Base-by-base conservation (phyloP, 768 basidiomycete species). In the Ramaria rubella region DNA sequence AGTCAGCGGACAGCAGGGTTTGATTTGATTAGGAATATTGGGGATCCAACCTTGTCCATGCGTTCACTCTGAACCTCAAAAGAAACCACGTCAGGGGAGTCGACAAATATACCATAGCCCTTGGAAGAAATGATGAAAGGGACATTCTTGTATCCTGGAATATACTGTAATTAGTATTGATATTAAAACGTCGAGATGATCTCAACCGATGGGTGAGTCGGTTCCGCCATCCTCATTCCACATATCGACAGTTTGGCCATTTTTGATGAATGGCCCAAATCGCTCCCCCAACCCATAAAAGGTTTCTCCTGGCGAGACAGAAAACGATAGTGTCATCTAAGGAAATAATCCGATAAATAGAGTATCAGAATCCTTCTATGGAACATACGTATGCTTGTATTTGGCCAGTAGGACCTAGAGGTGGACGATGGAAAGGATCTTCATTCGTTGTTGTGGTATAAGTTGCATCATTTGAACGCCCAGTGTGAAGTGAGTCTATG, bases 191-290 rank as follows among this genome's bases (percentile, higher is more conserved):
- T 23, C 52, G 26, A 42, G n/a, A 36, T 15, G 23, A 46, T 43
- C 43, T 21, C 3, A 2, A 51, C 49, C 52, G 26, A 42, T 42
- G 9, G 52, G 70, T 3, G 70, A 71, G 1, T 71, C 71, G 0
- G 85, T 89, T 30, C 87, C 86, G 23, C 86, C 86, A 62, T 88
- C 86, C 66, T 81, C 79, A 61, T 87, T 86, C 87, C 86, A 88
- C 4, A 86, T 70, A 59, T 76, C 80, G 44, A 87, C 70, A 5
- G 76, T 63, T 64, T 82, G 83, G 78, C 86, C 86, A 60, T 88
- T 87, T 73, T 88, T 89, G 6, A 86, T 77, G 58, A 89, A 83
- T 8, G 85, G 75, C 2, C 83, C 82, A 65, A 89, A 88, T 55
- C 86, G 81, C 68, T 89, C 86, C 48, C 87, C 87, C 14, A 87